phyloP scores from a whole-genome alignment of 345 rosid species.

The Cardamine occulta region DNA sequence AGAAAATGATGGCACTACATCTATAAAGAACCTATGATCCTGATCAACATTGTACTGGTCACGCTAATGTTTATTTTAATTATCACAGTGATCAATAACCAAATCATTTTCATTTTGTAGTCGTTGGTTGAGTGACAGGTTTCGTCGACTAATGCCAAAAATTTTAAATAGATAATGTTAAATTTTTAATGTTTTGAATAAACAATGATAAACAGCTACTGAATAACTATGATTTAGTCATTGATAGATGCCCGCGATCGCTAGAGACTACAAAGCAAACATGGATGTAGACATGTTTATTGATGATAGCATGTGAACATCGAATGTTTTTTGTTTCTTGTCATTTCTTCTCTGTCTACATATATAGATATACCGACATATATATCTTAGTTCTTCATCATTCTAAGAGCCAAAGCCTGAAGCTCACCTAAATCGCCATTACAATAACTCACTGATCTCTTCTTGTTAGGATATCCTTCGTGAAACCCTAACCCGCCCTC shows the following conservation, averaged over 20 bases:
- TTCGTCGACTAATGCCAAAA: not conserved
- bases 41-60: not conserved
- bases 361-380: conserved; percentile 21
- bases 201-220: not conserved
- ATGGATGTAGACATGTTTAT: conserved; percentile 30
- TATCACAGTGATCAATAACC: not conserved
- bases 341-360: conserved; percentile 24
- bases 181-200: not conserved
- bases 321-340: conserved; percentile 22
- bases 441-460: conserved; percentile 43
- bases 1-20: not conserved
- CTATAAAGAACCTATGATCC: not conserved
- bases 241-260: not conserved
- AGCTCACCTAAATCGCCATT: conserved; percentile 72
- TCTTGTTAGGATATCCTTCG: conserved; percentile 44
- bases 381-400: conserved; percentile 69
- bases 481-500: conserved; percentile 43
- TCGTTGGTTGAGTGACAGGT: not conserved
- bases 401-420: conserved; percentile 81
- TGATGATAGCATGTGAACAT: conserved; percentile 35
- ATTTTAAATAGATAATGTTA: not conserved
- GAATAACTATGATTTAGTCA: conserved; percentile 1
- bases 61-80: not conserved
- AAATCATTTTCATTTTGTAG: not conserved
- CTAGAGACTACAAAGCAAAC: conserved; percentile 6